Evolutionary conservation across 345 rosid genomes (phyloP).

Genomic region (Rhodomyrtus tomentosa): DNA sequence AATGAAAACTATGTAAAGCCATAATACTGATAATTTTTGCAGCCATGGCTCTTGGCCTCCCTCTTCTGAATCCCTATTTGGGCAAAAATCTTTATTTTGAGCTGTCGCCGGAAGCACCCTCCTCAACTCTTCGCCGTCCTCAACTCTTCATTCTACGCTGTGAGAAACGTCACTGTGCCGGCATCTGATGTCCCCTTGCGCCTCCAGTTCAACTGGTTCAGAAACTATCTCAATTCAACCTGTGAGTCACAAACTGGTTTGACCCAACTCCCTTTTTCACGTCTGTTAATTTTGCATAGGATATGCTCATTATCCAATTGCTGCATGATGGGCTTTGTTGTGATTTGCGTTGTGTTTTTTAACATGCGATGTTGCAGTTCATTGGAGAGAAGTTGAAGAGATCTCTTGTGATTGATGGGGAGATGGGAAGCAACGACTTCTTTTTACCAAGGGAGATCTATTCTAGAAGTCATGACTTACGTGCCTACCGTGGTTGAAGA

Average conservation of each 20-base stretch:
- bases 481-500: slow-evolving; percentile 1
- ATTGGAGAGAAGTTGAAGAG: neutral
- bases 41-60: slow-evolving; percentile 1
- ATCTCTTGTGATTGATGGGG: slow-evolving; percentile 7
- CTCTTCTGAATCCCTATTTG: neutral
- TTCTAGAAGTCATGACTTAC: neutral
- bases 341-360: no score
- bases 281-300: neutral
- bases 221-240: neutral
- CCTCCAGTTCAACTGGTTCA: neutral
- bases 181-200: neutral
- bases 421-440: slow-evolving; percentile 10
- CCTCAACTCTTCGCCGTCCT: neutral
- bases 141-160: neutral
- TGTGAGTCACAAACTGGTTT: neutral
- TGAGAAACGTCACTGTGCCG: neutral
- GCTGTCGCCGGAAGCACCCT: slow-evolving; percentile 2
- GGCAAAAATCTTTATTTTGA: neutral
- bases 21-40: neutral
- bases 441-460: neutral
- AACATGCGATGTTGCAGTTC: no score
- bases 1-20: neutral
- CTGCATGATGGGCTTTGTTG: neutral
- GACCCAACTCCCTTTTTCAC: neutral
- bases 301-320: neutral